These are phyloP conservation scores for Ophiostoma sp. DNA, from an alignment of 2,329 filamentous ascomycete species.

Conservation along the genomic window DNA sequence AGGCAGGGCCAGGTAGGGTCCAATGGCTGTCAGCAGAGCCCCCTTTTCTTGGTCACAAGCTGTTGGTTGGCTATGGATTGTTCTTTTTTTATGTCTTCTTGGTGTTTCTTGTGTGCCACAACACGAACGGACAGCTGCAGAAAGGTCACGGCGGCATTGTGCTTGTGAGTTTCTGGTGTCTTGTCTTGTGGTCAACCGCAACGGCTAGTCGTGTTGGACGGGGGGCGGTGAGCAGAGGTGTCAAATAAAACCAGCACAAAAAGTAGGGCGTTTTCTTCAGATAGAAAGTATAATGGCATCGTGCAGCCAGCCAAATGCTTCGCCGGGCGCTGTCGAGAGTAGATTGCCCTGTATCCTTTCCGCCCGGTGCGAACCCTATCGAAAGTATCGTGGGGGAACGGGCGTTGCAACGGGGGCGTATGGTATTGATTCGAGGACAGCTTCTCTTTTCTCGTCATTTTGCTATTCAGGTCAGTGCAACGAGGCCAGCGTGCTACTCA, in stretches of 20 bases:
- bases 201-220: neutral
- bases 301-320: neutral
- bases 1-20: slow-evolving; percentile 3
- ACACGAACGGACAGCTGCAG: slow-evolving; percentile 4
- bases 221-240: neutral
- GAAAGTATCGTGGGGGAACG: neutral
- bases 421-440: neutral
- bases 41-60: neutral
- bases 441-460: neutral
- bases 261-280: neutral
- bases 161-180: neutral
- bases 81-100: neutral
- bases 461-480: neutral
- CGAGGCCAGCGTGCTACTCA: neutral
- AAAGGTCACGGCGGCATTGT: slow-evolving; percentile 14
- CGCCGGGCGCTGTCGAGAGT: neutral
- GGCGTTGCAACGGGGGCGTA: no score
- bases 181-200: neutral
- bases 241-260: slow-evolving; percentile 13
- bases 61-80: neutral
- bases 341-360: slow-evolving; percentile 10
- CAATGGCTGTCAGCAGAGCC: slow-evolving; percentile 14
- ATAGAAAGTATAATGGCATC: neutral
- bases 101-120: neutral
- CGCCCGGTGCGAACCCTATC: slow-evolving; percentile 5